Conservation (phyloP, 1,284 basidiomycete species). For the Ustilago tritici region DNA sequence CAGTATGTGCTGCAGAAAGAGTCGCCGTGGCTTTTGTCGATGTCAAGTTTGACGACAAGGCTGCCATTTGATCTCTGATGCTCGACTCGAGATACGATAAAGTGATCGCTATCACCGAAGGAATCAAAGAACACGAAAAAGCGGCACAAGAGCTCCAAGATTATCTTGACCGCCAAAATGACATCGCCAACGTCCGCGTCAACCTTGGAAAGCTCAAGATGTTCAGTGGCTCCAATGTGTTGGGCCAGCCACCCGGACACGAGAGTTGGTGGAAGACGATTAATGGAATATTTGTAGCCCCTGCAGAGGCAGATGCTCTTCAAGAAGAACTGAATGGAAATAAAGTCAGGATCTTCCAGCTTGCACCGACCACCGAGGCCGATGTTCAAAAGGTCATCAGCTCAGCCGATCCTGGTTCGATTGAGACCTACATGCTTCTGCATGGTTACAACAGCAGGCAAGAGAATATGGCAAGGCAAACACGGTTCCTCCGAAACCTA, state of each 20-base stretch:
- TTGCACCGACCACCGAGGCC: slow-evolving; percentile 19
- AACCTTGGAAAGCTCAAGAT: slow-evolving; percentile 13
- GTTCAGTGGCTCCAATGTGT: slow-evolving; percentile 9
- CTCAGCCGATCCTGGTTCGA: slow-evolving; percentile 15
- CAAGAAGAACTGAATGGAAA: slow-evolving; percentile 9
- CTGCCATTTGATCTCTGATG: slow-evolving; percentile 36
- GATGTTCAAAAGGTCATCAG: slow-evolving; percentile 17
- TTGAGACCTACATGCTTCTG: slow-evolving; percentile 34
- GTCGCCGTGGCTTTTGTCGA: slow-evolving; percentile 39
- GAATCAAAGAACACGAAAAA: slow-evolving; percentile 21
- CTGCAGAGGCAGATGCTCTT: background rate
- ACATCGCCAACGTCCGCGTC: background rate
- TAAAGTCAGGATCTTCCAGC: slow-evolving; percentile 29
- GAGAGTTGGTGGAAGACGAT: slow-evolving; percentile 26
- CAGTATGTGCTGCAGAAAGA: background rate
- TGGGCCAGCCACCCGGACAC: slow-evolving; percentile 1
- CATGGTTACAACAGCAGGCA: slow-evolving; percentile 47
- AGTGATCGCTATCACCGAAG: slow-evolving; percentile 34
- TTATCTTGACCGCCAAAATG: slow-evolving; percentile 20
- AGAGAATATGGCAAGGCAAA: slow-evolving; percentile 5
- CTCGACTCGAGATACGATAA: slow-evolving; percentile 18
- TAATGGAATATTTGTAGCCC: too few relatives aligned
- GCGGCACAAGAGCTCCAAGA: slow-evolving; percentile 25
- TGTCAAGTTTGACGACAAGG: slow-evolving; percentile 51
- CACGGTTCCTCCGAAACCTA: slow-evolving; percentile 16